Base-by-base conservation (phyloP, 78 protist species). In the Polysphondylium violaceum region DNA sequence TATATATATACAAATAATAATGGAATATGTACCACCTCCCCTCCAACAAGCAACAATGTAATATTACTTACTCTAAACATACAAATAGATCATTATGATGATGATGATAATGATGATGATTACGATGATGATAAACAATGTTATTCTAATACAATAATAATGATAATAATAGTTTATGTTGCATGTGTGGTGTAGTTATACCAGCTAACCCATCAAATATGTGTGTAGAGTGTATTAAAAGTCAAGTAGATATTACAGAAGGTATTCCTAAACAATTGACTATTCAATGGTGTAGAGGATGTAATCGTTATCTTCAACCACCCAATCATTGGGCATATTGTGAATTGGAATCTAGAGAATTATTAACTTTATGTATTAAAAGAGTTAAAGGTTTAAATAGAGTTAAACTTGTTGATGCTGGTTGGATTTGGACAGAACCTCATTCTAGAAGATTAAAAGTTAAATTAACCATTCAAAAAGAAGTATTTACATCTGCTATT, bases 401-500 rank as follows among this genome's bases (percentile, higher is more conserved):
- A 36, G 98, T 98, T 25, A 78, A 94, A 14, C 95, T 99, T 17
- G 88, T 97, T 0, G 99, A 99, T 59, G 99, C 99, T 7, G 77
- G 91, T 16, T 99, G 98, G 76, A 50, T 98, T n/a, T 99, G 99
- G 99, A 99, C 99, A 0, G 99, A 99, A 88, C 99, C 99, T 4
- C 99, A 99, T 86, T 97, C 99, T 9, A 68, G 58, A 36, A 92
- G 99, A 9, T 41, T 99, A 60, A 96, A 96, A 41, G 95, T 99
- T 50, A 93, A 97, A 86, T 78, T 98, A 33, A 94, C 98, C 44
- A 86, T 99, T 12, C 99, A 98, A 72, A 96, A 97, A 64, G 99
- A 98, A 83, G 97, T 96, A 1, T 91, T 93, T 81, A 25, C 81
- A 21, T 47, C 47, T 44, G 86, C 95, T 29, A 87, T 97, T 51